A percentile compares a stretch with the other conserved stretches of the same genome.
Conservation (phyloP, 495 filamentous ascomycete genomes). For the Penicillium longicatenatum region DNA sequence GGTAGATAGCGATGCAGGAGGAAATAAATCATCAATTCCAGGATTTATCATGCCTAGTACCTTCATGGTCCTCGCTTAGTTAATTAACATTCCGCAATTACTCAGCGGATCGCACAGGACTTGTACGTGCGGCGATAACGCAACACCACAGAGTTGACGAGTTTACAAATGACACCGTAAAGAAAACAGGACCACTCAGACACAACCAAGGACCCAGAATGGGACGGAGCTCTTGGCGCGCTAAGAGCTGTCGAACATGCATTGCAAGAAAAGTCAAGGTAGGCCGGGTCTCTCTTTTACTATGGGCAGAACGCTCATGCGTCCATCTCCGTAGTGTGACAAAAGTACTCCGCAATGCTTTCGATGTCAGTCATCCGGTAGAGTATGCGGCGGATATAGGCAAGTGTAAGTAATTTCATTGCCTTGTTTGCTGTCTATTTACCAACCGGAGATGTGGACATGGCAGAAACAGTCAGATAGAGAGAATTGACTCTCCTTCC, state of each 20-base stretch:
- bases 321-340: background rate
- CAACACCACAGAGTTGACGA: too few species aligned
- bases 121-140: too few species aligned
- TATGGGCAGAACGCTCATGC: too few species aligned
- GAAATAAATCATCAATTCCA: too few species aligned
- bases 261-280: slow-evolving; percentile 1
- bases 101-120: too few species aligned
- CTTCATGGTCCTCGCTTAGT: too few species aligned
- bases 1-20: too few species aligned
- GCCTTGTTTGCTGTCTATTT: background rate
- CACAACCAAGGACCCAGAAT: background rate
- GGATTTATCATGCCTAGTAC: too few species aligned
- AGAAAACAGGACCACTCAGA: too few species aligned
- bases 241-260: slow-evolving; percentile 1
- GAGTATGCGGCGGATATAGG: background rate
- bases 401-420: background rate
- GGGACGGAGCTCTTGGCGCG: background rate
- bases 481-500: background rate
- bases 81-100: too few species aligned
- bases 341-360: background rate
- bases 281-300: background rate
- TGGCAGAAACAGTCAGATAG: background rate
- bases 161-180: too few species aligned
- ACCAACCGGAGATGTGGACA: background rate
- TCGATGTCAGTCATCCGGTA: background rate